phyloP scores from a whole-genome alignment of 192 early-diverging fungal genomes.

The Mortierella hygrophila region DNA sequence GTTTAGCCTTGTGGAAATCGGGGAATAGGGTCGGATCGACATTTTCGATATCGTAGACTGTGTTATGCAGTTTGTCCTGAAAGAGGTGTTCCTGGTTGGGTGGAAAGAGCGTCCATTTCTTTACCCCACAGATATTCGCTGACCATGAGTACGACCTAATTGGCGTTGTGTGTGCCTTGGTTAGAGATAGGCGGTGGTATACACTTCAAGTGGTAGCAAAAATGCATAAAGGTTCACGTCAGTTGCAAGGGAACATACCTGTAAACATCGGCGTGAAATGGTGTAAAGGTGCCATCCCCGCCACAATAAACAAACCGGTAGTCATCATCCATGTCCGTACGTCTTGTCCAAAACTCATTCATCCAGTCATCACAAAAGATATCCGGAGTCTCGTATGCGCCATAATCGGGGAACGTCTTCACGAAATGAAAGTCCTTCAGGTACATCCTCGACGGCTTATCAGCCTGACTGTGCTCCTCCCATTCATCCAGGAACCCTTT shows the following conservation, averaged over 20 bases:
- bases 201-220: constrained; percentile 69
- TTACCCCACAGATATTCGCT: constrained; percentile 78
- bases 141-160: constrained; percentile 80
- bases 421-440: constrained; percentile 84
- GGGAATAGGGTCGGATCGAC: constrained; percentile 64
- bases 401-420: constrained; percentile 53
- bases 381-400: constrained; percentile 59
- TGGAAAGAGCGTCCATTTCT: constrained; percentile 77
- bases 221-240: constrained; percentile 62
- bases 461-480: constrained; percentile 35
- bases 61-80: constrained; percentile 65
- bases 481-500: constrained; percentile 68
- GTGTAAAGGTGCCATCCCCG: constrained; percentile 77
- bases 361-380: constrained; percentile 79
- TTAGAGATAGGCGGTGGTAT: not conserved
- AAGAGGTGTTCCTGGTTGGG: constrained; percentile 74
- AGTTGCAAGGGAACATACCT: constrained; percentile 38
- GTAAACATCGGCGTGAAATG: constrained; percentile 84
- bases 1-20: constrained; percentile 57
- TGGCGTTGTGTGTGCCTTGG: not conserved
- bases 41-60: constrained; percentile 68
- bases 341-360: constrained; percentile 69
- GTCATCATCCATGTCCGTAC: constrained; percentile 65
- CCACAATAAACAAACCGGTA: constrained; percentile 83
- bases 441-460: constrained; percentile 51